Conservation (phyloP, 768 basidiomycete genomes). For the Suillus variegatus region DNA sequence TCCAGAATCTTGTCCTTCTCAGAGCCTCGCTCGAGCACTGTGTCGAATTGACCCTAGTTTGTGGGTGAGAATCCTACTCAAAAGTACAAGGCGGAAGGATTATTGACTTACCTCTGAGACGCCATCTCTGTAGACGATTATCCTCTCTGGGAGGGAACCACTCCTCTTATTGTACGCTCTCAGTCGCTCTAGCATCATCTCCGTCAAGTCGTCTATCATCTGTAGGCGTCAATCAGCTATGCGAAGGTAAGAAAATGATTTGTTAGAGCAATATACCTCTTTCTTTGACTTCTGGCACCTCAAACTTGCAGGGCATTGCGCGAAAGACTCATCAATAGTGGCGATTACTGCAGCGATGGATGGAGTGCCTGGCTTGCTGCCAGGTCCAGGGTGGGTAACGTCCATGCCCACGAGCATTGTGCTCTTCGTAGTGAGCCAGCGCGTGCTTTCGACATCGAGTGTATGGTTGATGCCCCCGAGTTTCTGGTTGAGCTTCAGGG, state of each 20-base stretch:
- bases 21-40: constrained; percentile 40
- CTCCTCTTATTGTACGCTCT: constrained; percentile 56
- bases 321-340: constrained; percentile 66
- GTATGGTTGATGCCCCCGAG: constrained; percentile 82
- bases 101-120: constrained; percentile 65
- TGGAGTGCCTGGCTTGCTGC: constrained; percentile 68
- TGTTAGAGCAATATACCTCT: constrained; percentile 19
- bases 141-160: constrained; percentile 59
- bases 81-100: background rate
- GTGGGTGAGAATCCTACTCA: background rate
- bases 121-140: constrained; percentile 79
- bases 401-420: constrained; percentile 90
- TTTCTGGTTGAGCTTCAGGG: constrained; percentile 81
- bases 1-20: constrained; percentile 59
- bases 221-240: constrained; percentile 24
- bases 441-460: constrained; percentile 56
- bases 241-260: background rate
- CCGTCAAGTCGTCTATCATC: constrained; percentile 69
- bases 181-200: constrained; percentile 74
- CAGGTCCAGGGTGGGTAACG: constrained; percentile 77
- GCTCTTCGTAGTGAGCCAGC: constrained; percentile 63
- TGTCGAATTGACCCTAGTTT: constrained; percentile 67
- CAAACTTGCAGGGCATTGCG: constrained; percentile 77
- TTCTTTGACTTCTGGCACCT: constrained; percentile 52
- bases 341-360: constrained; percentile 85